Percentiles rank a stretch among this genome's conserved stretches.
Conservation (phyloP, 2,329 filamentous ascomycete species). For the Trichoderma koningii region DNA sequence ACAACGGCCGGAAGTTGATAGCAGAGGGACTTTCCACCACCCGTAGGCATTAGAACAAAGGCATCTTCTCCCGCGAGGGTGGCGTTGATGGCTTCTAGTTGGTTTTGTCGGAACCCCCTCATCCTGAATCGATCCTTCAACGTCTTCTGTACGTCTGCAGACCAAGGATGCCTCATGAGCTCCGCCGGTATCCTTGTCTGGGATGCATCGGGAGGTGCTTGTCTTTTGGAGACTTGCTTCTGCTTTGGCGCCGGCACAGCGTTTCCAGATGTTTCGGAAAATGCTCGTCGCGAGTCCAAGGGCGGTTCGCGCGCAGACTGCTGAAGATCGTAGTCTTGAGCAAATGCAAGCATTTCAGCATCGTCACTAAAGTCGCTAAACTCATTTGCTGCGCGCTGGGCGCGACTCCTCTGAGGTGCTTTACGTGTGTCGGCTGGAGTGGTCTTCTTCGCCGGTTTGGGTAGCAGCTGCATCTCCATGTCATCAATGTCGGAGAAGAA, state of each 20-base stretch:
- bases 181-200: constrained; percentile 49
- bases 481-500: constrained; percentile 39
- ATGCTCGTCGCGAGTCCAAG: constrained; percentile 40
- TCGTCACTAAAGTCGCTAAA: constrained; percentile 55
- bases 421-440: constrained; percentile 18
- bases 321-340: constrained; percentile 52
- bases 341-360: constrained; percentile 55
- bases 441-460: constrained; percentile 25
- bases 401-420: constrained; percentile 17
- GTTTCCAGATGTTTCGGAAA: constrained; percentile 56
- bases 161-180: constrained; percentile 75
- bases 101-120: constrained; percentile 83
- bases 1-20: constrained; percentile 93
- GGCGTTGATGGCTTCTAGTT: constrained; percentile 93
- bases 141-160: constrained; percentile 76
- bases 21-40: constrained; percentile 93
- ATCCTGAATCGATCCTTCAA: constrained; percentile 83
- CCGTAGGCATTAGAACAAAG: constrained; percentile 97
- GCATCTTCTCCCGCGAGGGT: constrained; percentile 84
- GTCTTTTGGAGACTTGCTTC: constrained; percentile 40
- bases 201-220: constrained; percentile 32
- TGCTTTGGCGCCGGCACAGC: constrained; percentile 38
- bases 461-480: constrained; percentile 31
- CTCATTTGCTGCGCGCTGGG: constrained; percentile 37
- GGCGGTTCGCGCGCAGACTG: constrained; percentile 37